Evolutionary conservation across 306 rosid species (phyloP), one percentile per base, ranked within the genome.

Genomic region (Prunus fruticosa): DNA sequence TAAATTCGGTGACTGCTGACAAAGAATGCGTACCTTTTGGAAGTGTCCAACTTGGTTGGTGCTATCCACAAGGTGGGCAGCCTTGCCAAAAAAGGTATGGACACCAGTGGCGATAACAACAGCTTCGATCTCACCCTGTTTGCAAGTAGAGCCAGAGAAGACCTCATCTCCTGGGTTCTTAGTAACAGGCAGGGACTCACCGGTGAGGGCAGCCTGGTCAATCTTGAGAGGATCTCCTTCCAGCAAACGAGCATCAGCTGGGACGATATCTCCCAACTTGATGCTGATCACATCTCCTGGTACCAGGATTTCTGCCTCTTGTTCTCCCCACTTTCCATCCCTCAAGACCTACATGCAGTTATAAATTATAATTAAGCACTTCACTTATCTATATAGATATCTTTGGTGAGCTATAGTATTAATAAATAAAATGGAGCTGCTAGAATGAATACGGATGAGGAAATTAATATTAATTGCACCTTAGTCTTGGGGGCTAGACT

Each of bases 41-140:
- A 93, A 93, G 84, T 93, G 98, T 69, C 98, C 98, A 82, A 89
- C 91, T 82, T 88, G 95, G 91, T 93, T 93, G 85, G 98, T 93
- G 89, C 83, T 93, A 14, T 93, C 97, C 13, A 93, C 98, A 84
- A 93, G 95, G 74, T 93, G 97, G 50, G 98, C 98, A 25, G 98
- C 98, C 83, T 91, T 93, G 54, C 98, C 98, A 46, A 93, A 93
- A 86, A 93, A 91, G 74, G 98, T 89, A 25, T 93, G 97, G 57
- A 93, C 96, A 46, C 98, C 98, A 3, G 98, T 93, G 76, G 98
- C 98, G 20, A 93, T 91, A 23, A 93, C 97, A 79, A 93, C 82
- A 43, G 98, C 98, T 81, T 93, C 97, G 15, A 93, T 82, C 85
- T 93, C 98, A 60, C 98, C 98, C 77, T 93, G 98, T 68, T 93